A percentile compares a stretch with the other conserved stretches of the same genome.
Evolutionary conservation across 768 basidiomycete species (phyloP).

Genomic region (Termitomyces sp.): DNA sequence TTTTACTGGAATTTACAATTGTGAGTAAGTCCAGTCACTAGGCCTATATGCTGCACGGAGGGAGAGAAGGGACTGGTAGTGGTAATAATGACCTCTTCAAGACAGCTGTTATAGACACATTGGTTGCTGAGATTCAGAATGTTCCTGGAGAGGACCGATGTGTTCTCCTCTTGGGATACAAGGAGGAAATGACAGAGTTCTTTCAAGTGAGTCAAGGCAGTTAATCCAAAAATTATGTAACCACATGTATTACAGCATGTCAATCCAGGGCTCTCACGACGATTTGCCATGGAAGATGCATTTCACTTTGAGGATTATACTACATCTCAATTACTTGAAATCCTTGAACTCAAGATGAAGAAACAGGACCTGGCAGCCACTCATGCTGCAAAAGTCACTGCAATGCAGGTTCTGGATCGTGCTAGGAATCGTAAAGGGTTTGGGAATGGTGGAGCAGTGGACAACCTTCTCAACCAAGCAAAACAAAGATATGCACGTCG

Average conservation of each 20-base stretch:
- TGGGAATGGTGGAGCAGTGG: neutral
- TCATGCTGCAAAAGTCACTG: neutral
- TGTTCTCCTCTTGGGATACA: constrained; percentile 61
- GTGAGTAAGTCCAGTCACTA: neutral
- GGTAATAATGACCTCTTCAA: constrained; percentile 42
- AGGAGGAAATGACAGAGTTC: constrained; percentile 66
- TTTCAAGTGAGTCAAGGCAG: constrained; percentile 43
- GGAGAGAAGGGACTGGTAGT: neutral
- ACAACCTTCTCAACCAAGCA: neutral
- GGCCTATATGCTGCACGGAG: neutral
- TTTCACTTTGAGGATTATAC: neutral
- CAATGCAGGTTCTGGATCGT: neutral
- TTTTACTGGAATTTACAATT: neutral
- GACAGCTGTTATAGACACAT: constrained; percentile 66
- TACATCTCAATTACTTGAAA: neutral
- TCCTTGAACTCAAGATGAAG: neutral
- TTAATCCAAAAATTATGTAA: neutral
- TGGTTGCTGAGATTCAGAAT: constrained; percentile 70
- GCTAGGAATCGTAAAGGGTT: neutral
- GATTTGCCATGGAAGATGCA: constrained; percentile 2
- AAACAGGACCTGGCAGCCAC: neutral
- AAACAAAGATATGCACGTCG: neutral
- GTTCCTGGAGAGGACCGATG: constrained; percentile 66
- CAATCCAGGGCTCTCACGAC: neutral
- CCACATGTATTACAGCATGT: neutral